A percentile compares a stretch with the other conserved stretches of the same genome.
phyloP scores from a whole-genome alignment of 176 grass and related monocot genomes.

The Phyllostachys edulis region DNA sequence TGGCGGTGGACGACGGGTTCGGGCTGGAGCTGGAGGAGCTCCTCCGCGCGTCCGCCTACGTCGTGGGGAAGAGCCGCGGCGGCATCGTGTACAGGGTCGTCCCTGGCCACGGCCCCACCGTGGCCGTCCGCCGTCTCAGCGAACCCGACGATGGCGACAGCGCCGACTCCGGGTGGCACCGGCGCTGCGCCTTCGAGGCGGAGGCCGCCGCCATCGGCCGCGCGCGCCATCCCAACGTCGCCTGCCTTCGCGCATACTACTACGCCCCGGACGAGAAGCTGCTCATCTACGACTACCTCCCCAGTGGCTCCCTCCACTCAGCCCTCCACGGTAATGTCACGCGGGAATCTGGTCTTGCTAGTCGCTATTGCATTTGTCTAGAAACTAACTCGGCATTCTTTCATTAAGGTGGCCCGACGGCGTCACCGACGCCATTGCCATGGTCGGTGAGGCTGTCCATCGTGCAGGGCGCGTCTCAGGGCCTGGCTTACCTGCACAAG shows the following conservation, averaged over 20 bases:
- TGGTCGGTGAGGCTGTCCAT: slow-evolving; percentile 73
- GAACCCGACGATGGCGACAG: slow-evolving; percentile 68
- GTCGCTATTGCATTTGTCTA: neutral
- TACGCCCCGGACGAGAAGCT: slow-evolving; percentile 98
- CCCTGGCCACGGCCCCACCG: slow-evolving; percentile 44
- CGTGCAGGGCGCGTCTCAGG: slow-evolving; percentile 74
- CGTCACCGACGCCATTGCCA: slow-evolving; percentile 55
- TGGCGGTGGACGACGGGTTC: slow-evolving; percentile 83
- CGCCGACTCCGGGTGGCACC: slow-evolving; percentile 49
- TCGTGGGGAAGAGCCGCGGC: slow-evolving; percentile 86
- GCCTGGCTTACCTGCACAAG: slow-evolving; percentile 78
- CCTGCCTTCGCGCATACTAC: slow-evolving; percentile 88
- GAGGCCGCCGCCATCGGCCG: slow-evolving; percentile 79
- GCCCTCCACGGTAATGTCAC: slow-evolving; percentile 67
- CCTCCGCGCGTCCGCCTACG: slow-evolving; percentile 82
- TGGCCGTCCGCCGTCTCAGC: slow-evolving; percentile 85
- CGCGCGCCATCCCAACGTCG: slow-evolving; percentile 75
- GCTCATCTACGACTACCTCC: slow-evolving; percentile 92
- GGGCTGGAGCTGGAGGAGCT: slow-evolving; percentile 92
- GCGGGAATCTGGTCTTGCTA: neutral
- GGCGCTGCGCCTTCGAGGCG: slow-evolving; percentile 71
- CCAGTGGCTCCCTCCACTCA: slow-evolving; percentile 88
- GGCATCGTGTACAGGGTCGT: slow-evolving; percentile 94
- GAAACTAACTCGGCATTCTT: neutral
- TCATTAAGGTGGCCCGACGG: slow-evolving; percentile 58